A percentile compares a stretch with the other conserved stretches of the same genome.
phyloP scores from a whole-genome alignment of 177 flowering plant species.

The Vitis hybrid region DNA sequence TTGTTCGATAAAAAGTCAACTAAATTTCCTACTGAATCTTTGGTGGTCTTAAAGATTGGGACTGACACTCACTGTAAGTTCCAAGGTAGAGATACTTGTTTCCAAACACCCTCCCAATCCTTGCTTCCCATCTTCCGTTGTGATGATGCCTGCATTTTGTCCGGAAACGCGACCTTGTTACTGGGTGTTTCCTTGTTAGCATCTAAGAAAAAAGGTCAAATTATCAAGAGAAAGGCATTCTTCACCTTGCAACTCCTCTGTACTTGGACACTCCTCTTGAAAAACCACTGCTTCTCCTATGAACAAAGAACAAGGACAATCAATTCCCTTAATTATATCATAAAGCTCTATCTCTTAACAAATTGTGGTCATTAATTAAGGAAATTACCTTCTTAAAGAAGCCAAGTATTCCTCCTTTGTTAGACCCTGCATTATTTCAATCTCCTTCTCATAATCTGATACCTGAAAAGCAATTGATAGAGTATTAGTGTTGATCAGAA shows the following conservation, averaged over 20 bases:
- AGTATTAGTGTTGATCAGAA: too few species aligned
- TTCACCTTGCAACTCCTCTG: slow-evolving; percentile 75
- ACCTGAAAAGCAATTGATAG: slow-evolving; percentile 35
- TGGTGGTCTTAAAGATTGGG: not conserved
- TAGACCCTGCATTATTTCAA: slow-evolving; percentile 63
- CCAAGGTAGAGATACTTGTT: slow-evolving; percentile 88
- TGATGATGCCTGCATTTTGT: slow-evolving; percentile 68
- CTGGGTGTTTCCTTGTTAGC: not conserved
- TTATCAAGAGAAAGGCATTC: not conserved
- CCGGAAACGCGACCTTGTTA: not conserved
- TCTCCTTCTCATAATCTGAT: slow-evolving; percentile 64
- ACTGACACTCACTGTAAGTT: slow-evolving; percentile 53
- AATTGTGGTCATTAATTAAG: not conserved
- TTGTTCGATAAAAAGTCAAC: too few species aligned
- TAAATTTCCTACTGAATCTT: too few species aligned
- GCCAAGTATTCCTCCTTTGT: slow-evolving; percentile 87
- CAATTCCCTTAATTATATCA: not conserved
- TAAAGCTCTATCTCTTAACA: too few species aligned
- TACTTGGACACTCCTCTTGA: slow-evolving; percentile 80
- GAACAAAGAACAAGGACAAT: not conserved
- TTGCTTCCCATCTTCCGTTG: slow-evolving; percentile 89
- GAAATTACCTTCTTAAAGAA: slow-evolving; percentile 66
- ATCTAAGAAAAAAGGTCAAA: not conserved
- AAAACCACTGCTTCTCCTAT: slow-evolving; percentile 81
- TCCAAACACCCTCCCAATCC: slow-evolving; percentile 84